Conservation (phyloP, 148 eudicot species). For the Chenopodium suecicum region DNA sequence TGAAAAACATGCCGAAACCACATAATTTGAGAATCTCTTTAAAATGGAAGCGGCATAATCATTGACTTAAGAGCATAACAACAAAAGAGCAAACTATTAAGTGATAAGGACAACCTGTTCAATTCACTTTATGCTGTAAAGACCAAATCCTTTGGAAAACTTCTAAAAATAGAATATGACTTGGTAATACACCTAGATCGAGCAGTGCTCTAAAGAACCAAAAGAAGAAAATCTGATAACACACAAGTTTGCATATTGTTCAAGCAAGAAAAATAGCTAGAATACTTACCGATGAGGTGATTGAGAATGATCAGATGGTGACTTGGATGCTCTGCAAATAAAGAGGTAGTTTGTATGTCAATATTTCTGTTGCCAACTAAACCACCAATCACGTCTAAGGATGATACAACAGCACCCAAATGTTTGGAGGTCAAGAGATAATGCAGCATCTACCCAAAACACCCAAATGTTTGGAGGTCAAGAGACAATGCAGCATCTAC, state of each 20-base stretch:
- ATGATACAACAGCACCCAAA: neutral
- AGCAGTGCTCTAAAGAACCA: constrained; percentile 35
- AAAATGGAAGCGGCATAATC: neutral
- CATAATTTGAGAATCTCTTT: neutral
- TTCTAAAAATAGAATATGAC: constrained; percentile 30
- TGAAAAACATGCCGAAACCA: neutral
- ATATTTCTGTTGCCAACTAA: constrained; percentile 6
- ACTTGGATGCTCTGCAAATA: constrained; percentile 52
- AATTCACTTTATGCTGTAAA: constrained; percentile 19
- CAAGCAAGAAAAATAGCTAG: neutral
- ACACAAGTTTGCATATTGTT: neutral
- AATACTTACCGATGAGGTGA: constrained; percentile 58
- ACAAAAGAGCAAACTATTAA: neutral
- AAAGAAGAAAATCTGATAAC: neutral
- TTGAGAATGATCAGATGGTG: constrained; percentile 53
- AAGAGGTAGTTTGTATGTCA: neutral
- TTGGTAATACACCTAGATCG: constrained; percentile 59
- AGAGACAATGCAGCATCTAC: neutral
- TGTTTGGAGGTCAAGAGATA: neutral
- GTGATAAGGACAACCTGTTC: neutral
- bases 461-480: too few relatives aligned
- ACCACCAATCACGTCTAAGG: neutral
- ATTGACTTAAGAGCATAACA: neutral
- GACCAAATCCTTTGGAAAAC: too few relatives aligned
- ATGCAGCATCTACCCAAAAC: neutral